These are phyloP conservation scores for Talaromyces borbonicus DNA, from an alignment of 495 filamentous ascomycete genomes.

Conservation along the genomic window DNA sequence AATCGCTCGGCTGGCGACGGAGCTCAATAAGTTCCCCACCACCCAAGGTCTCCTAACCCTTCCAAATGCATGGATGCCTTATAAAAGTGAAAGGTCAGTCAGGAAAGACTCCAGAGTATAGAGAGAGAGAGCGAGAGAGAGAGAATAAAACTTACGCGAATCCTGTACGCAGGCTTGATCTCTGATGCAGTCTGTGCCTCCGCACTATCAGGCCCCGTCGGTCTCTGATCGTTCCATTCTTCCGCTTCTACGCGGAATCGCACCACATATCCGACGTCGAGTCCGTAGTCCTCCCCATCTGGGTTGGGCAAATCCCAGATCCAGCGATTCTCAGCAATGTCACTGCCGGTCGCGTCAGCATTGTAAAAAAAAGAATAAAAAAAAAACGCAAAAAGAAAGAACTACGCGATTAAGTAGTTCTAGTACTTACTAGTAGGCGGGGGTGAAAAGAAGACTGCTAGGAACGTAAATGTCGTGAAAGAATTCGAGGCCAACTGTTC, in stretches of 20 bases:
- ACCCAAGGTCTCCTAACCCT: too few species aligned
- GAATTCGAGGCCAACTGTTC: slow-evolving; percentile 69
- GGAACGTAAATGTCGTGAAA: slow-evolving; percentile 86
- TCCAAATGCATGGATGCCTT: slow-evolving; percentile 46
- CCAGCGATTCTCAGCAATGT: slow-evolving; percentile 66
- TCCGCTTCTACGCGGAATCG: slow-evolving; percentile 76
- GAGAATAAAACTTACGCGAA: slow-evolving; percentile 41
- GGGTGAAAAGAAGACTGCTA: slow-evolving; percentile 55
- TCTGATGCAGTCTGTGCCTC: slow-evolving; percentile 37
- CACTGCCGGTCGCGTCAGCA: slow-evolving; percentile 36
- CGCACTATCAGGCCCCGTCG: slow-evolving; percentile 49
- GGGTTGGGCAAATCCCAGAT: slow-evolving; percentile 69
- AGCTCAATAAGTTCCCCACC: too few species aligned
- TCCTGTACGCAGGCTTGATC: slow-evolving; percentile 53
- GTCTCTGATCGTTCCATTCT: slow-evolving; percentile 80
- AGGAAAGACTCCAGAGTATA: too few species aligned
- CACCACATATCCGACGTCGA: slow-evolving; percentile 80
- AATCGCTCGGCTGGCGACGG: too few species aligned
- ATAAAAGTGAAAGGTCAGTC: neutral
- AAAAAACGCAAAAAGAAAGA: too few species aligned
- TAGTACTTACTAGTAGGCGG: slow-evolving; percentile 60
- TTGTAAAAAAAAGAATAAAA: too few species aligned
- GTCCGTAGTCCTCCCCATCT: slow-evolving; percentile 62
- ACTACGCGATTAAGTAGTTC: too few species aligned
- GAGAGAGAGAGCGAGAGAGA: neutral